Conservation (phyloP, 23 red algal species). For the Agarophyton chilense region DNA sequence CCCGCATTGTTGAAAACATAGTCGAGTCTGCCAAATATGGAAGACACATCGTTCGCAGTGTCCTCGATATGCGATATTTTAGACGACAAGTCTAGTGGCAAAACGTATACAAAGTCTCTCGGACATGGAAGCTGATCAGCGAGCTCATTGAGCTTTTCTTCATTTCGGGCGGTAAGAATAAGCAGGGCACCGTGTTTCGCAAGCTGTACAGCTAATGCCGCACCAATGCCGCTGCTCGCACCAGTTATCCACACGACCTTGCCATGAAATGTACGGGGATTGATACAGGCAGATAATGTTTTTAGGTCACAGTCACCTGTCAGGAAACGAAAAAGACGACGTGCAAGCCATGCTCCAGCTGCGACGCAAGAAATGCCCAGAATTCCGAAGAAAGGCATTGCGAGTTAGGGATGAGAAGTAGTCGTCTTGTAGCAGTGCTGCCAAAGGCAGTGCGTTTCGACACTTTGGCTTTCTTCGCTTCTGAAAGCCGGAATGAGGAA, state of each 20-base stretch:
- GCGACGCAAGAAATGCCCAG: conserved; percentile 7
- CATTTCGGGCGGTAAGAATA: conserved; percentile 57
- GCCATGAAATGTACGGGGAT: conserved; percentile 7
- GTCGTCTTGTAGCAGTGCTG: neutral
- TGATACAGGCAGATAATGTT: conserved; percentile 12
- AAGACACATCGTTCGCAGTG: conserved; percentile 16
- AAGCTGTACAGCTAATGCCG: conserved; percentile 50
- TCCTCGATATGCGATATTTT: conserved; percentile 11
- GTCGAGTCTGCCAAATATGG: conserved; percentile 46
- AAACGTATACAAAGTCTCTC: conserved; percentile 10
- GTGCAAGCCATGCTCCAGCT: conserved; percentile 17
- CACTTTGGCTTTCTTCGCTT: too few species aligned
- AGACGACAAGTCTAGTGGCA: conserved; percentile 45
- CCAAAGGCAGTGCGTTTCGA: too few species aligned
- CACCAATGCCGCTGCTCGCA: conserved; percentile 66
- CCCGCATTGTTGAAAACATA: conserved; percentile 82
- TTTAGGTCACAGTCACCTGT: conserved; percentile 46
- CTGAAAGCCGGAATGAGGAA: too few species aligned
- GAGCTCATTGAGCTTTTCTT: conserved; percentile 23
- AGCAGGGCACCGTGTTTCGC: conserved; percentile 60
- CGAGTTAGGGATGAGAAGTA: neutral
- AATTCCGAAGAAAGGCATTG: neutral
- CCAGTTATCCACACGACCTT: conserved; percentile 79
- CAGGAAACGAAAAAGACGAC: conserved; percentile 33
- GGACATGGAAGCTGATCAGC: conserved; percentile 50